Conservation (phyloP, 257 asterid genomes). For the Petunia secreta region DNA sequence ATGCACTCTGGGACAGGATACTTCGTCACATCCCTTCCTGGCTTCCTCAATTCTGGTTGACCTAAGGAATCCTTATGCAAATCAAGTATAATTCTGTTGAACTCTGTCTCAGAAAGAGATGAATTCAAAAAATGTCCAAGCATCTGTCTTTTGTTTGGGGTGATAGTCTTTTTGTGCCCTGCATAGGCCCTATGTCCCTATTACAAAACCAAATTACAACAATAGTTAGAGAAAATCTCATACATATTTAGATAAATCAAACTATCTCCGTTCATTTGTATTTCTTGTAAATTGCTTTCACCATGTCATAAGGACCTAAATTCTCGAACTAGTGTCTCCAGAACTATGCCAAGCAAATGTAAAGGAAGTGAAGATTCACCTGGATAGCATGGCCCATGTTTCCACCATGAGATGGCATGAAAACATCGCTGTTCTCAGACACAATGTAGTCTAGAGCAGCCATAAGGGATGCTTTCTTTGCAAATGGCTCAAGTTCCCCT, state of each 20-base stretch:
- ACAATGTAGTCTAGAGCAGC: slow-evolving; percentile 93
- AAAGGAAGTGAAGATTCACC: slow-evolving; percentile 40
- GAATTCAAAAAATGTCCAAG: slow-evolving; percentile 68
- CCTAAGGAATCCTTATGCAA: slow-evolving; percentile 83
- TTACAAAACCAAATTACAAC: slow-evolving; percentile 22
- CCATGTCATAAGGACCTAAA: not conserved
- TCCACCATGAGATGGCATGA: slow-evolving; percentile 99
- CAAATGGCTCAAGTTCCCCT: slow-evolving; percentile 82
- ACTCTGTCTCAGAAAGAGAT: slow-evolving; percentile 63
- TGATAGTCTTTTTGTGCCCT: slow-evolving; percentile 88
- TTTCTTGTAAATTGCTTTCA: no score
- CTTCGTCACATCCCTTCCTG: slow-evolving; percentile 82
- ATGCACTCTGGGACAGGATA: slow-evolving; percentile 92
- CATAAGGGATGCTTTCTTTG: slow-evolving; percentile 70
- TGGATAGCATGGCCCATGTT: slow-evolving; percentile 96
- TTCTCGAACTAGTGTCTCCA: no score
- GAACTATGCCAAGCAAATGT: not conserved
- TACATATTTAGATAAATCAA: no score
- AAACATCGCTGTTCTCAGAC: slow-evolving; percentile 80
- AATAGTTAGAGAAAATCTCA: not conserved
- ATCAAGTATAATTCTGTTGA: slow-evolving; percentile 56
- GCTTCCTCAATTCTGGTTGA: slow-evolving; percentile 78
- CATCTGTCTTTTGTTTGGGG: slow-evolving; percentile 95
- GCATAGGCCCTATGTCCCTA: slow-evolving; percentile 93
- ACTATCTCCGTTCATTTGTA: no score